A percentile compares a stretch with the other conserved stretches of the same genome.
Conservation (phyloP, 306 rosid species). For the Arachis stenosperma region DNA sequence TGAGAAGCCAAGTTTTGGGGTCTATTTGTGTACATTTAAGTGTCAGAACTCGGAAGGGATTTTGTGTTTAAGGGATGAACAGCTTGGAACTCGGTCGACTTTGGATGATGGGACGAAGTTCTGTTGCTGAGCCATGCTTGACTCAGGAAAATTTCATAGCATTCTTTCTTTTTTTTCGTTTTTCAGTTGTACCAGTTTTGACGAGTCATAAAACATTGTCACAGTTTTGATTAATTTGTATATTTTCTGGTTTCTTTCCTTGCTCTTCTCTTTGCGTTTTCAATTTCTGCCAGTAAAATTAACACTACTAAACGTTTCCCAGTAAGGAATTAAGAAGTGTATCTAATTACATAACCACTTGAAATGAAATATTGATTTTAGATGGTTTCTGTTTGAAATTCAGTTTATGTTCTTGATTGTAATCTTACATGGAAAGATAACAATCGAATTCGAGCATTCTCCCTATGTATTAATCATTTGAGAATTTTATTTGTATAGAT, state of each 20-base stretch:
- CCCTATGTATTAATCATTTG: too few species aligned
- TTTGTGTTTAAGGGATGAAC: slow-evolving; percentile 28
- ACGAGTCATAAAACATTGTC: slow-evolving; percentile 34
- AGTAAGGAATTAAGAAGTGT: background rate
- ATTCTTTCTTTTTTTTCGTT: slow-evolving; percentile 33
- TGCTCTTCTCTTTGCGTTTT: background rate
- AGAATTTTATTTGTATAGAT: too few species aligned
- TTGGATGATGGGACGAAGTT: slow-evolving; percentile 42
- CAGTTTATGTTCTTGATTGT: background rate
- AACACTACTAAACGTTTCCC: background rate
- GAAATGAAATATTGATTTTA: background rate
- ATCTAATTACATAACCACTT: background rate
- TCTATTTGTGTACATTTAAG: slow-evolving; percentile 40
- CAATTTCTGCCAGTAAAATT: background rate
- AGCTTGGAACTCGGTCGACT: slow-evolving; percentile 29
- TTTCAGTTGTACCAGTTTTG: slow-evolving; percentile 49
- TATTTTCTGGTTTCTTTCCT: slow-evolving; percentile 14
- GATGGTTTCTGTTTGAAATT: background rate
- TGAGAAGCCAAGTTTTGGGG: slow-evolving; percentile 47
- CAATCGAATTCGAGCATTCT: too few species aligned
- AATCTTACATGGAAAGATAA: background rate
- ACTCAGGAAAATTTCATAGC: slow-evolving; percentile 32
- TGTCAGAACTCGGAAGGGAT: slow-evolving; percentile 17
- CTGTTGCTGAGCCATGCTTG: slow-evolving; percentile 34
- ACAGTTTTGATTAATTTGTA: slow-evolving; percentile 38